Evolutionary conservation across 2,329 filamentous ascomycete species (phyloP), one percentile per base, ranked within the genome.

Genomic region (Colletotrichum orbiculare): DNA sequence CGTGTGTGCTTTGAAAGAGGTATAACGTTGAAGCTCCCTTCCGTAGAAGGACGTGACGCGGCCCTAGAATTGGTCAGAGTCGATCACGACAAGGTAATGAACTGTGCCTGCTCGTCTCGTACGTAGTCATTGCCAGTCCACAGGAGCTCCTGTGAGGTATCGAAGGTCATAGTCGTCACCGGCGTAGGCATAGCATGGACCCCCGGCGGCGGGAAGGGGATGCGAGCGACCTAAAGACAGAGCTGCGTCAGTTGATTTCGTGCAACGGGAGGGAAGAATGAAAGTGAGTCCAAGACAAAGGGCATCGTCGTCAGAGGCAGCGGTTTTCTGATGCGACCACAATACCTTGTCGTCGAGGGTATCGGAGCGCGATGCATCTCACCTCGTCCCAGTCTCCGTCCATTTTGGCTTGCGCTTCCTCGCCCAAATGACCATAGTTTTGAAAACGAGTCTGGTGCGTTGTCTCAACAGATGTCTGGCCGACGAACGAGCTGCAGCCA

Each of bases 111-210:
- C 25, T 25, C 25, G 4, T 2, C 66, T 72, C 87, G 82, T 83
- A 96, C 93, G 83, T 90, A 93, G 81, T 96, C 92, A 77, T 96
- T 97, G 50, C 94, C 96, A 3, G 90, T 89, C 96, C 96, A 99
- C 57, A 99, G 80, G 41, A 99, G 85, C 77, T 99, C 96, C 76
- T 97, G 91, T 43, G 86, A 85, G 62, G 91, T 91, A 77, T 99
- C 96, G 78, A 99, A 99, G 52, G 91, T 91, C 77, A 97, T 87
- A 3, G 93, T 90, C 48, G 91, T 90, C 70, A 93, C 88, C 62
- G 88, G 88, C 25, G 91, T 91, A 47, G 89, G 86, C 73, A 91
- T 82, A 69, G 86, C 86, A 81, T 91, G 89, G 73, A 88, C 83
- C 74, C 88, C 90, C 73, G 91, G 89, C 72, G 92, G 89, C 77